Evolutionary conservation across 2,329 filamentous ascomycete genomes (phyloP).

Genomic region (Alternaria novae-zelandiae): DNA sequence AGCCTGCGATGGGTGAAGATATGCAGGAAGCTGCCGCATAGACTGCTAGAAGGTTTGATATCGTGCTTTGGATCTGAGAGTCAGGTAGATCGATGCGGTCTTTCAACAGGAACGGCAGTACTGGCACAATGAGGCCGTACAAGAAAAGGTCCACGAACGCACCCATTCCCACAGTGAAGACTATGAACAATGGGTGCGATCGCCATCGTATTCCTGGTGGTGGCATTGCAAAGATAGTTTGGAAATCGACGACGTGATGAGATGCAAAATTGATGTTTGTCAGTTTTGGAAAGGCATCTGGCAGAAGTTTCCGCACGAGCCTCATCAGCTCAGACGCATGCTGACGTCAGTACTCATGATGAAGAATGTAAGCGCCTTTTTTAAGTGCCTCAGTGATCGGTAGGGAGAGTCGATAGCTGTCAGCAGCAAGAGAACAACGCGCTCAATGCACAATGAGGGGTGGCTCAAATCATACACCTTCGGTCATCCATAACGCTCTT

Average conservation of each 20-base stretch:
- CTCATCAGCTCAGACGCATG: background rate
- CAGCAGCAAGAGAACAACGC: background rate
- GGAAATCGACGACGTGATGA: background rate
- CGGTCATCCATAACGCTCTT: background rate
- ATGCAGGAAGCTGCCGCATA: slow-evolving; percentile 62
- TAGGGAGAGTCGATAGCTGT: background rate
- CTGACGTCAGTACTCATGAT: slow-evolving; percentile 4
- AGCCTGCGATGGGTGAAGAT: slow-evolving; percentile 60
- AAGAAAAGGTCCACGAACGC: slow-evolving; percentile 67
- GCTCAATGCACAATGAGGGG: background rate
- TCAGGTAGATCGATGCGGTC: slow-evolving; percentile 58
- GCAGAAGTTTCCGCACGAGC: slow-evolving; percentile 1
- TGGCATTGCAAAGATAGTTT: slow-evolving; percentile 5
- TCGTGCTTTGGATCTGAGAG: slow-evolving; percentile 58
- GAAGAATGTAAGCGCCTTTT: background rate
- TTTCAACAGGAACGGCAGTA: slow-evolving; percentile 64
- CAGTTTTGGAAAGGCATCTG: background rate
- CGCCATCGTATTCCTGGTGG: slow-evolving; percentile 57
- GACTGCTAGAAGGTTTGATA: slow-evolving; percentile 60
- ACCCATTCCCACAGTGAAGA: slow-evolving; percentile 62
- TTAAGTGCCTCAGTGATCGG: background rate
- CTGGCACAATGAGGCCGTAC: slow-evolving; percentile 65
- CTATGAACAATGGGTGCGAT: slow-evolving; percentile 66
- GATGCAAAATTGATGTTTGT: background rate
- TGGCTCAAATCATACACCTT: background rate